Evolutionary conservation across 2,329 filamentous ascomycete species (phyloP).

Genomic region (Penicillium aurantiogriseum): DNA sequence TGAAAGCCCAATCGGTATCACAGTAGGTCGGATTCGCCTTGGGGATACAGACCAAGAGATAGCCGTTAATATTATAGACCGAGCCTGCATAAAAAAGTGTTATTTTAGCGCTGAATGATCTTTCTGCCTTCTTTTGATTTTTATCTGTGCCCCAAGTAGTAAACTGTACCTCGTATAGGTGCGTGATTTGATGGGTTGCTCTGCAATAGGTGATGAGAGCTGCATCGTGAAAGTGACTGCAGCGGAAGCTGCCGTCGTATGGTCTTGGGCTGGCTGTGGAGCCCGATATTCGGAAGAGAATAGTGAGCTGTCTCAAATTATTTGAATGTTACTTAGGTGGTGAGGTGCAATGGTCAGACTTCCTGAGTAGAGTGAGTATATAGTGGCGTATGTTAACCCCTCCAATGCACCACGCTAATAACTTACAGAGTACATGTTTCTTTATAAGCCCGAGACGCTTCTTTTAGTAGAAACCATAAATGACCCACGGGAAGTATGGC

Average conservation of each 20-base stretch:
- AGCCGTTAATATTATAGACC: conserved; percentile 33
- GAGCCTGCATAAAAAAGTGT: conserved; percentile 18
- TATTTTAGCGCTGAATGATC: too few species aligned
- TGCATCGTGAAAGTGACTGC: conserved; percentile 23
- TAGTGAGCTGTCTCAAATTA: too few species aligned
- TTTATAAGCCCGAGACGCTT: too few species aligned
- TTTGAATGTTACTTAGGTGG: too few species aligned
- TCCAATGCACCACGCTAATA: too few species aligned
- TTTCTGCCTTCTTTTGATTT: neutral
- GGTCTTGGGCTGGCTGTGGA: neutral
- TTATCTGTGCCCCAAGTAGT: neutral
- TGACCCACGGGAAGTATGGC: too few species aligned
- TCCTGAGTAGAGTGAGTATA: too few species aligned
- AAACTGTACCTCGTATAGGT: conserved; percentile 15
- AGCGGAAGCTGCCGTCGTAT: conserved; percentile 23
- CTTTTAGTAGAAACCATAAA: too few species aligned
- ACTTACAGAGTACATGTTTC: too few species aligned
- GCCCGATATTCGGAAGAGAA: neutral
- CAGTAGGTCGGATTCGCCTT: conserved; percentile 24
- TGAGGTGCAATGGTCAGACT: too few species aligned
- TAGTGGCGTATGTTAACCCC: too few species aligned
- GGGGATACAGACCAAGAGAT: conserved; percentile 30
- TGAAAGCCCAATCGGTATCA: conserved; percentile 23
- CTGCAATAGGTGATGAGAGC: conserved; percentile 16
- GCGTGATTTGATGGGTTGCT: conserved; percentile 18